Evolutionary conservation across 108 stramenopile genomes (phyloP), one percentile per base, ranked within the genome.

Genomic region (Bacterosira constricta): DNA sequence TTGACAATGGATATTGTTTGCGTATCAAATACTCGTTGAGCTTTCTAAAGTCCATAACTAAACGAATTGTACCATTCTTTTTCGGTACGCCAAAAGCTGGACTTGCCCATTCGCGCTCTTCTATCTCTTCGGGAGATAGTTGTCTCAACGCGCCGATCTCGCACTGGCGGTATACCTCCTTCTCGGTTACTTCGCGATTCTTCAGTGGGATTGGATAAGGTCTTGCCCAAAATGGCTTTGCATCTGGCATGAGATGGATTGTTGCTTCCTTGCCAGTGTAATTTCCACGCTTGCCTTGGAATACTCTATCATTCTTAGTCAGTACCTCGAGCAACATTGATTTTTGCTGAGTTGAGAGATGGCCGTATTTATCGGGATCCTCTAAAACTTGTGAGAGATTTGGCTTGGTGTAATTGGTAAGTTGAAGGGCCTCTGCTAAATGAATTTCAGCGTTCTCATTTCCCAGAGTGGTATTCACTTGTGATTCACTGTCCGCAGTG

Each of bases 31-130:
- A 10, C 0, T 0, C 6, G 39, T 68, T 68, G 53, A 68, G 54
- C 45, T 52, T 12, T 3, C 54, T 1, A 23, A 68, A 68, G 35
- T 68, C 67, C 1, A 68, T 56, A 25, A 68, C 67, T 1, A 68
- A 29, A 1, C 55, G 11, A 29, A 68, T 55, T 12, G 25, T 17
- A 0, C 67, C 50, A 44, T 55, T 45, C 17, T 55, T 68, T 26
- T 66, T 66, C 4, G 65, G 51, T 8, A 52, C 36, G 2, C 50
- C 65, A 38, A 66, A 66, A 0, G 35, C 37, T 37, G 50, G 65
- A 12, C 32, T 52, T 35, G 65, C 49, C 65, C 65, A 66, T 23
- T 52, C 51, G 34, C 51, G 1, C 4, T 30, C 49, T 52, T 51
- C 52, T 11, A 53, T 50, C 6, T 58, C 56, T 34, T 32, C 44